A percentile compares a stretch with the other conserved stretches of the same genome.
phyloP scores from a whole-genome alignment of 345 rosid species.

The Brassica nigra region DNA sequence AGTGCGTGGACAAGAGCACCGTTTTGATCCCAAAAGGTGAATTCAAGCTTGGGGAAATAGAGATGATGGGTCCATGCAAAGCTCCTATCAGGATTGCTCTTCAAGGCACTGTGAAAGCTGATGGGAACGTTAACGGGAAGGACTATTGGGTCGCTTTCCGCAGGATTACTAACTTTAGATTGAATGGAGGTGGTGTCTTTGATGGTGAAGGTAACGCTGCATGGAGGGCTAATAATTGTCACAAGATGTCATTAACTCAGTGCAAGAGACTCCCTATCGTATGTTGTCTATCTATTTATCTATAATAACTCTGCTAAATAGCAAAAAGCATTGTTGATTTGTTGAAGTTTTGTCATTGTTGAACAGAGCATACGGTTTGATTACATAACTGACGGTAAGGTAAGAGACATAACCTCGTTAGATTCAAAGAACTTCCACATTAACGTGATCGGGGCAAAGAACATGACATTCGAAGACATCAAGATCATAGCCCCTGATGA shows the following conservation, averaged over 20 bases:
- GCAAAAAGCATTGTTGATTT: neutral
- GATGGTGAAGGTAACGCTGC: slow-evolving; percentile 65
- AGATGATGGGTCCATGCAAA: slow-evolving; percentile 40
- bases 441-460: slow-evolving; percentile 51
- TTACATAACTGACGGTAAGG: slow-evolving; percentile 37
- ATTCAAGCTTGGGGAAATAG: slow-evolving; percentile 32
- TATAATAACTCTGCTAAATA: neutral
- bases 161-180: slow-evolving; percentile 39
- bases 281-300: neutral
- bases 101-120: slow-evolving; percentile 31
- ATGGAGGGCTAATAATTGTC: slow-evolving; percentile 52
- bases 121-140: slow-evolving; percentile 2
- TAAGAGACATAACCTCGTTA: slow-evolving; percentile 45
- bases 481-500: slow-evolving; percentile 43
- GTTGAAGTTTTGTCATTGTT: neutral
- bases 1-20: slow-evolving; percentile 6
- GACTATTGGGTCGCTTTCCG: slow-evolving; percentile 58
- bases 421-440: slow-evolving; percentile 63
- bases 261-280: slow-evolving; percentile 43
- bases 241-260: slow-evolving; percentile 13
- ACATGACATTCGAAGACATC: slow-evolving; percentile 44
- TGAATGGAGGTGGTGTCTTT: slow-evolving; percentile 60
- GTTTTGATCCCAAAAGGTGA: slow-evolving; percentile 37
- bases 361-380: slow-evolving; percentile 55
- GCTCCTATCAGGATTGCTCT: slow-evolving; percentile 22